A percentile compares a stretch with the other conserved stretches of the same genome.
These are phyloP conservation scores for Boletus hoseneyae DNA, from an alignment of 1,284 basidiomycete genomes.

Conservation along the genomic window DNA sequence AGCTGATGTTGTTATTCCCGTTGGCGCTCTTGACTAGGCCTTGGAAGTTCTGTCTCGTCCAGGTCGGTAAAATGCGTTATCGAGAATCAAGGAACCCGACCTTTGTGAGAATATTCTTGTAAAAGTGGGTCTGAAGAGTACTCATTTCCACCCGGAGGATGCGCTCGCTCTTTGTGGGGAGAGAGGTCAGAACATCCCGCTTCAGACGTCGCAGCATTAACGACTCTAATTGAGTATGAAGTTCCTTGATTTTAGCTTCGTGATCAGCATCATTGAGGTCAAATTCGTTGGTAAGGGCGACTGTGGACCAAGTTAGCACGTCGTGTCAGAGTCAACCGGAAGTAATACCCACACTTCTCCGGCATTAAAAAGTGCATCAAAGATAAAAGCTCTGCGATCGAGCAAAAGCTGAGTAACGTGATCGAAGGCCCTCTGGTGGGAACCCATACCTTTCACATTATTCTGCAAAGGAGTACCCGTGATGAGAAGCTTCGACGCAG, in stretches of 20 bases:
- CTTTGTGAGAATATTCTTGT: slow-evolving; percentile 98
- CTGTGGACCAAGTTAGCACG: slow-evolving; percentile 38
- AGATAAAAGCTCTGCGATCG: slow-evolving; percentile 78
- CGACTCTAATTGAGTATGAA: slow-evolving; percentile 91
- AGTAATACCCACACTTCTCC: slow-evolving; percentile 76
- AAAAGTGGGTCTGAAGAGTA: slow-evolving; percentile 95
- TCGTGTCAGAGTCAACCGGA: not conserved
- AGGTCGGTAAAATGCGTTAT: slow-evolving; percentile 8
- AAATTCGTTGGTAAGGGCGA: slow-evolving; percentile 88
- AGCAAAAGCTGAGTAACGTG: slow-evolving; percentile 8
- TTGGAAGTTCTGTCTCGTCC: slow-evolving; percentile 74
- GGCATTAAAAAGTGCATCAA: slow-evolving; percentile 99
- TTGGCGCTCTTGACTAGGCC: slow-evolving; percentile 86
- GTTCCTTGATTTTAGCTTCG: slow-evolving; percentile 90
- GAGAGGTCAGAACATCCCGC: slow-evolving; percentile 94
- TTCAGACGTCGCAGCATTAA: slow-evolving; percentile 96
- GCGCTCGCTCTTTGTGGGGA: slow-evolving; percentile 98
- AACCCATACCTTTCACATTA: slow-evolving; percentile 86
- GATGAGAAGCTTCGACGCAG: slow-evolving; percentile 92
- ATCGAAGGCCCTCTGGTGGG: slow-evolving; percentile 1
- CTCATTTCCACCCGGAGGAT: slow-evolving; percentile 99
- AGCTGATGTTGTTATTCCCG: slow-evolving; percentile 82
- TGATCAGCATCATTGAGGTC: slow-evolving; percentile 92
- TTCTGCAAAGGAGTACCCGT: slow-evolving; percentile 99
- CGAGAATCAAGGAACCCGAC: slow-evolving; percentile 36